Base-by-base conservation (phyloP, 495 filamentous ascomycete genomes). In the Aspergillus sparsus region DNA sequence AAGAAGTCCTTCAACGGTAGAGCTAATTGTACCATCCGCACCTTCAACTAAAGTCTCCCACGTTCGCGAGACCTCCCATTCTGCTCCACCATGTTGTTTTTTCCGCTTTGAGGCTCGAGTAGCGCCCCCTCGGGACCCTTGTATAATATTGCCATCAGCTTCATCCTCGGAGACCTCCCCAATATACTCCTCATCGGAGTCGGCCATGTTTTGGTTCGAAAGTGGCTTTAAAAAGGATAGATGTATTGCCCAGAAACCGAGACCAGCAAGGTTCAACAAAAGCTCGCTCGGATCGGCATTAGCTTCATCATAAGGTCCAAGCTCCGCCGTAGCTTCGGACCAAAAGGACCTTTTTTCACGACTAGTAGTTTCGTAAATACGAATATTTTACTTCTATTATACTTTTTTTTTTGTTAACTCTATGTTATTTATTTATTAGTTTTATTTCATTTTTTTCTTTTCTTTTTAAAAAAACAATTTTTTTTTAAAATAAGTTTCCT, bases 151-250 rank as follows among this genome's bases (percentile, higher is more conserved):
- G 56, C 85, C 80, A 36, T 93, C 89, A 68, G 92, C 89, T 52
- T 94, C 93, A 67, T 97, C 92, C 64, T 92, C 92, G 6, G 91
- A 92, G 55, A 82, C 76, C 53, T 86, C 85, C 53, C 84, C 87
- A 62, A 92, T 82, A 70, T 92, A 96, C 63, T 97, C 93, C 63
- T 87, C 89, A 68, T 97, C 87, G 57, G 88, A 93, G 61, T 78
- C 77, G 12, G 75, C 75, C 77, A 80, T 80, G 31, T 12, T 55
- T 37, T 6, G 32, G 50, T 36, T 16, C 8, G 12, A 33, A 52
- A 6, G 16, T 47, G 6, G 44, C n/a, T 18, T 18, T 10, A 47
- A 18, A 18, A 75, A 86, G 11, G 16, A 18, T 18, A 37, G 31
- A 13, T 53, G 5, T 44, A 33, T 39, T 27, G 32, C 33, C 42